These are phyloP conservation scores for Maudiozyma humilis DNA, from an alignment of 1,139 yeast genomes.

Conservation along the genomic window DNA sequence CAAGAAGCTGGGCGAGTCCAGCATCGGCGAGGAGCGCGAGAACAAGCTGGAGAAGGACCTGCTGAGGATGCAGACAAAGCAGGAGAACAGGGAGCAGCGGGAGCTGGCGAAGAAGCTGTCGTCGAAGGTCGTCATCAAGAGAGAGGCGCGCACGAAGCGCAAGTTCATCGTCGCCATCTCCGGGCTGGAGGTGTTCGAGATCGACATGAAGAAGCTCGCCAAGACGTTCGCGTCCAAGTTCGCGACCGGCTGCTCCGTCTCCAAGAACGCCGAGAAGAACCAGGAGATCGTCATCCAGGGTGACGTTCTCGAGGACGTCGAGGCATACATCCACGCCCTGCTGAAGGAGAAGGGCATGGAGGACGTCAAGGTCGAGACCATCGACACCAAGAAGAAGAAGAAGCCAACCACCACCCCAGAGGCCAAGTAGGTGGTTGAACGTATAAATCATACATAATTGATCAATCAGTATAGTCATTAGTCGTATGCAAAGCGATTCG, in stretches of 20 bases:
- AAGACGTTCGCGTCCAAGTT: conserved; percentile 89
- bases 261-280: conserved; percentile 82
- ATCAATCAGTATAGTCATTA: too few species aligned
- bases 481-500: too few species aligned
- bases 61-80: conserved; percentile 79
- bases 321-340: conserved; percentile 59
- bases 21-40: conserved; percentile 54
- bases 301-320: conserved; percentile 89
- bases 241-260: conserved; percentile 96
- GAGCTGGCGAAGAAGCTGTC: conserved; percentile 72
- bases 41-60: conserved; percentile 75
- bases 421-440: conserved; percentile 10
- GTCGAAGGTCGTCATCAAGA: conserved; percentile 72
- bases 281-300: conserved; percentile 93
- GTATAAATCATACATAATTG: neutral
- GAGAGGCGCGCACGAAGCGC: conserved; percentile 85
- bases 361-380: conserved; percentile 79
- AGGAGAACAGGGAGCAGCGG: conserved; percentile 80
- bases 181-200: conserved; percentile 81
- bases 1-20: conserved; percentile 25
- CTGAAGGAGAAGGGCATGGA: conserved; percentile 75
- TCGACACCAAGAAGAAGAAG: conserved; percentile 75
- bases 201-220: conserved; percentile 83
- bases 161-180: conserved; percentile 81
- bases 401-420: conserved; percentile 25